Base-by-base conservation (phyloP, 2,329 filamentous ascomycete genomes). In the Incumbomyces delicatus region DNA sequence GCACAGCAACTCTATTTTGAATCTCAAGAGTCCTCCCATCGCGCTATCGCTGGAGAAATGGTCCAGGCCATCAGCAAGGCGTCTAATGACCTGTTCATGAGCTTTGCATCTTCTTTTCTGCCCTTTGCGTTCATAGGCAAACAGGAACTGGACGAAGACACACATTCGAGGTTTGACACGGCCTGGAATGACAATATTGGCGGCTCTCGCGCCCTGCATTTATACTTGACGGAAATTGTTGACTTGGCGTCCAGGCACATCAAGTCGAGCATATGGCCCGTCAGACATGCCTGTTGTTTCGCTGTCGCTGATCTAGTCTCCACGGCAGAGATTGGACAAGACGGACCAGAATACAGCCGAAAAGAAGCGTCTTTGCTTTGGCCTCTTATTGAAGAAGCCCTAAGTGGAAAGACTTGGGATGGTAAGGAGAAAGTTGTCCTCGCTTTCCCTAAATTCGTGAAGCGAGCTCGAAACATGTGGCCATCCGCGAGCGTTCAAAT, bases 171-270 rank as follows among this genome's bases (percentile, higher is more conserved):
- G n/a, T 94, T 94, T 60, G 73, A 79, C 32, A 84, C 88, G 47
- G 87, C 88, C 0, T 98, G 92, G 92, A 77, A 78, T 41, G 86
- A 95, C 56, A 89, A 94, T 59, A 89, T 94, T 0, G 90, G 89
- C 41, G 89, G 87, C 37, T 80, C 77, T 29, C 80, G 89, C 27
- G 83, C 86, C 0, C 86, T 95, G 4, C 76, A 84, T 39, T 76
- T 95, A 1, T 95, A 95, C 60, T 75, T 95, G 6, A 75, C 75
- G 32, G 92, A 98, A 65, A 94, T 96, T 55, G 73, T 85, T 3
- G 67, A 65, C 0, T 72, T 96, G 1, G 77, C 81, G 1, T 72
- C 78, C 31, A 70, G 74, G 31, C 77, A 87, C 44, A 70, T 96
- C 6, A 81, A 85, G 30, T 88, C 85, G 1, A 77, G 85, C 1